Conservation (phyloP, 805 yeast species). For the Ogataea saltuana region DNA sequence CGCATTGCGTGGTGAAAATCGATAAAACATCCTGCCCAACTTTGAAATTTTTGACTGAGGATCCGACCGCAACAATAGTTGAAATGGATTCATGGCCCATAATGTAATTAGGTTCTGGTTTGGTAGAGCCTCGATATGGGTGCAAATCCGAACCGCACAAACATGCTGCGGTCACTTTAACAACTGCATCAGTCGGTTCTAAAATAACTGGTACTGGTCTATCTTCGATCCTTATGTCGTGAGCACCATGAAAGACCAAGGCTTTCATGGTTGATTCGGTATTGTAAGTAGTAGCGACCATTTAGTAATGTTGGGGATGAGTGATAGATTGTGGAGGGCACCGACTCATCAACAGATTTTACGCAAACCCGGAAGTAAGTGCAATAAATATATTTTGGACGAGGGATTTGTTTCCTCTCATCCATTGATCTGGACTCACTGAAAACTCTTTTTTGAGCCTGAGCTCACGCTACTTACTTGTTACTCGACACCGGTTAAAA, state of each 20-base stretch:
- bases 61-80: constrained; percentile 42
- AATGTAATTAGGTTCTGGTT: constrained; percentile 47
- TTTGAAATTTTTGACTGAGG: constrained; percentile 34
- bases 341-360: too few species aligned
- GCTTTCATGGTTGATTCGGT: constrained; percentile 44
- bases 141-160: constrained; percentile 59
- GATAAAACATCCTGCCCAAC: constrained; percentile 50
- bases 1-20: constrained; percentile 58
- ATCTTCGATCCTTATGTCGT: constrained; percentile 40
- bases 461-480: too few species aligned
- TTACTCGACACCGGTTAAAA: too few species aligned
- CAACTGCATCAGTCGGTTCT: constrained; percentile 43
- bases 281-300: constrained; percentile 11
- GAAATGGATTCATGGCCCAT: constrained; percentile 44
- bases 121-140: constrained; percentile 52
- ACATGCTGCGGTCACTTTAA: constrained; percentile 49
- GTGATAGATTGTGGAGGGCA: background rate
- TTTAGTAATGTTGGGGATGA: background rate
- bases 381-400: background rate
- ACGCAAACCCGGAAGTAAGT: background rate
- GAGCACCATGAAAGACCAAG: constrained; percentile 48
- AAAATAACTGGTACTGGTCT: constrained; percentile 43
- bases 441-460: too few species aligned
- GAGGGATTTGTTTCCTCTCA: background rate
- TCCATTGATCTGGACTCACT: too few species aligned